Conservation (phyloP, 108 stramenopile species). For the Cyclotella choctawhatcheeana region DNA sequence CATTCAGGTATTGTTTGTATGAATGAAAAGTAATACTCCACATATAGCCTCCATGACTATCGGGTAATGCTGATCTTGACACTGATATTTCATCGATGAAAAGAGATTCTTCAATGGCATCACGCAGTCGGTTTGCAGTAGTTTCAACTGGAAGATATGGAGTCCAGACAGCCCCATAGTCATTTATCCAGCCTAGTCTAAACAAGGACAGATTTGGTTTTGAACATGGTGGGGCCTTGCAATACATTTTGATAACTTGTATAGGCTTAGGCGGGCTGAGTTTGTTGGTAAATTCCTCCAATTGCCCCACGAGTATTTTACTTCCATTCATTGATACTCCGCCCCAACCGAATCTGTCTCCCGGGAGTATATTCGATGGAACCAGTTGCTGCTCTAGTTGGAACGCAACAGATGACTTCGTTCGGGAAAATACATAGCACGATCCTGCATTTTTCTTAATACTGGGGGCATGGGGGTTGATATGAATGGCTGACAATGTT, state of each 20-base stretch:
- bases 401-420: slow-evolving; percentile 22
- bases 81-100: slow-evolving; percentile 42
- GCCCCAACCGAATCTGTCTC: slow-evolving; percentile 62
- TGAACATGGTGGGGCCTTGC: slow-evolving; percentile 26
- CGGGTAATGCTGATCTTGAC: slow-evolving; percentile 23
- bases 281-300: slow-evolving; percentile 43
- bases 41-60: slow-evolving; percentile 44
- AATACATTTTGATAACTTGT: slow-evolving; percentile 50
- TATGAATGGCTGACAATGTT: slow-evolving; percentile 27
- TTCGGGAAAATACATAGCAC: slow-evolving; percentile 58
- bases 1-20: slow-evolving; percentile 13
- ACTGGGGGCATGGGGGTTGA: neutral
- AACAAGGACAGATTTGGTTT: slow-evolving; percentile 19
- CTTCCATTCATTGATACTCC: slow-evolving; percentile 54
- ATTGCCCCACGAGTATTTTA: slow-evolving; percentile 55
- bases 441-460: slow-evolving; percentile 43
- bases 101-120: slow-evolving; percentile 51
- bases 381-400: slow-evolving; percentile 39
- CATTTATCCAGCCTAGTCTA: slow-evolving; percentile 25
- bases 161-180: slow-evolving; percentile 24
- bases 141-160: slow-evolving; percentile 41
- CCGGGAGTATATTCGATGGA: slow-evolving; percentile 55
- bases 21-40: slow-evolving; percentile 57
- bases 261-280: slow-evolving; percentile 48
- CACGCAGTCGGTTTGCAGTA: slow-evolving; percentile 44